Base-by-base conservation (phyloP, 2,329 filamentous ascomycete genomes). In the Tolypocladium cylindrosporum region DNA sequence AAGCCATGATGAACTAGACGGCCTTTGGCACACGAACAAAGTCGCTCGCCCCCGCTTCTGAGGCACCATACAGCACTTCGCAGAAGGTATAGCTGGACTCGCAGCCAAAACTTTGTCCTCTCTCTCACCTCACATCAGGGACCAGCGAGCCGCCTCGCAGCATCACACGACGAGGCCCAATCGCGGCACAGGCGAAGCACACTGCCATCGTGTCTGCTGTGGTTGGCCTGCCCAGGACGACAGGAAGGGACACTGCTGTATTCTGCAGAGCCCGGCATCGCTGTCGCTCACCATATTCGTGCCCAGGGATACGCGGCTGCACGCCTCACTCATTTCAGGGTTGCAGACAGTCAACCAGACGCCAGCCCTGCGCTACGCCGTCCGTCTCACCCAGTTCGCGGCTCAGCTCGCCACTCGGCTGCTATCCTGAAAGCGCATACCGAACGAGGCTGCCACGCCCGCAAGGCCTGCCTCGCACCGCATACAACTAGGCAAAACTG, bases 41-140 rank as follows among this genome's bases (percentile, higher is more conserved):
- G 51, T 4, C 51, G 53, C 56, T 24, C 56, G 40, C 52, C 57
- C 54, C 57, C 57, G 57, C 54, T 59, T 54, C 41, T n/a, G 21
- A 48, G 54, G 54, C 55, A 45, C 51, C 40, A 51, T 34, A 56
- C 39, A 31, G 45, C 24, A 31, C 45, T 31, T 16, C 19, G 45
- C 19, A 10, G 31, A 16, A 31, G 52, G 48, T 41, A 37, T 41
- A 55, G 27, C 16, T 45, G 36, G 43, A 10, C 39, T 14, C 45
- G 40, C 53, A 8, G 53, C 53, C 53, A 43, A 42, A 55, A 54
- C 53, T 54, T 41, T 54, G 39, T 43, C 21, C 39, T 19, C 27
- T 43, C 52, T n/a, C 52, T 31, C 53, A 55, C 53, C 53, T 36
- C 19, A 31, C 48, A 37, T 21, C 48, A 36, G 31, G 31, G 13